phyloP scores from a whole-genome alignment of 164 flowering plant genomes.

The Magnolia sinica region DNA sequence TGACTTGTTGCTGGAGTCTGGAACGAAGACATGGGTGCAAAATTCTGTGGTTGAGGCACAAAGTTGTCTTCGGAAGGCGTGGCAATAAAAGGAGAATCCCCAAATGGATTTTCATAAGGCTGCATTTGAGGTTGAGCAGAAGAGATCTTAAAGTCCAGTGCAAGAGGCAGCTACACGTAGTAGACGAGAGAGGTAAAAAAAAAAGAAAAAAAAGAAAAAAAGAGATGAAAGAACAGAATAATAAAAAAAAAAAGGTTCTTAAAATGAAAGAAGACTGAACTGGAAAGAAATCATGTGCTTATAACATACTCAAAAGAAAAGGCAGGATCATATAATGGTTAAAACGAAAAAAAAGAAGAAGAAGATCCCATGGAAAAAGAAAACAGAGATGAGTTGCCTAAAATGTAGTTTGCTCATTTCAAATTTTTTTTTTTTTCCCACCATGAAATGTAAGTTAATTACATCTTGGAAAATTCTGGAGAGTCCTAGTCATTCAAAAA shows the following conservation, averaged over 20 bases:
- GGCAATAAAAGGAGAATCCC: conserved; percentile 88
- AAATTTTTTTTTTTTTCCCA: too few relatives aligned
- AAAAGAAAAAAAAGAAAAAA: not conserved
- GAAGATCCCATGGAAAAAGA: not conserved
- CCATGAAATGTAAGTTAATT: too few relatives aligned
- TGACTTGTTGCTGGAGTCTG: conserved; percentile 28
- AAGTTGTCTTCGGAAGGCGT: conserved; percentile 40
- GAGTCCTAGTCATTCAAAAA: too few relatives aligned
- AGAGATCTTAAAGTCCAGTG: not conserved
- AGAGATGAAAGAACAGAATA: too few relatives aligned
- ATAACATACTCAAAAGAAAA: not conserved
- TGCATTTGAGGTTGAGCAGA: conserved; percentile 27
- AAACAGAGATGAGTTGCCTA: not conserved
- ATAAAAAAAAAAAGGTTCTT: not conserved
- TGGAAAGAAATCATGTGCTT: not conserved
- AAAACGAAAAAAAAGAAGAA: too few relatives aligned
- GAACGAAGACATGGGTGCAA: conserved; percentile 29
- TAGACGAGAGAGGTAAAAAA: not conserved
- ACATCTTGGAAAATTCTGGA: too few relatives aligned
- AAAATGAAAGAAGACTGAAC: not conserved
- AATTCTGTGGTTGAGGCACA: conserved; percentile 31
- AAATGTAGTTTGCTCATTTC: too few relatives aligned
- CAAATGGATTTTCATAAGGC: conserved; percentile 89
- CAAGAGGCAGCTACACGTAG: not conserved
- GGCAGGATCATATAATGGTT: not conserved